phyloP scores from a whole-genome alignment of 2,329 filamentous ascomycete genomes.

The Verticillium nonalfalfae region DNA sequence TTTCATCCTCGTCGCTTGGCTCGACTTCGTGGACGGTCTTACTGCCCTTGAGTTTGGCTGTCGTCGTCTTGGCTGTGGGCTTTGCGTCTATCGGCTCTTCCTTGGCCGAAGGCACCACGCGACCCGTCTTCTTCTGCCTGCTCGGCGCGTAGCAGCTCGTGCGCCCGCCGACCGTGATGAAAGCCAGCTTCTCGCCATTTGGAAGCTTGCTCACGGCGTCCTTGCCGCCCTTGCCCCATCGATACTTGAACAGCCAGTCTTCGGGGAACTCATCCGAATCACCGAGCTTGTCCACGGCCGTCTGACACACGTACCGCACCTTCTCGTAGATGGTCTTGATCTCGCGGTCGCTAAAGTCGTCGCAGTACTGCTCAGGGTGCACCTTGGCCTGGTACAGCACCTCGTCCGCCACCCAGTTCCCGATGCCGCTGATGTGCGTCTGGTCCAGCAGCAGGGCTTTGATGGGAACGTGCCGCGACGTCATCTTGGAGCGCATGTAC shows the following conservation, averaged over 20 bases:
- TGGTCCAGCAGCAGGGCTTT: conserved; percentile 89
- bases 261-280: conserved; percentile 81
- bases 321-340: conserved; percentile 65
- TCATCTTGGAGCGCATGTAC: conserved; percentile 68
- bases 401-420: conserved; percentile 97
- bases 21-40: conserved; percentile 17
- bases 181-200: conserved; percentile 77
- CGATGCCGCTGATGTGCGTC: conserved; percentile 81
- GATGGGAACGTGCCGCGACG: conserved; percentile 73
- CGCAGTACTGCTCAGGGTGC: conserved; percentile 89
- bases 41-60: conserved; percentile 12
- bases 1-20: conserved; percentile 18
- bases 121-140: conserved; percentile 72
- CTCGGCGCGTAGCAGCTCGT: conserved; percentile 85
- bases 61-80: conserved; percentile 16
- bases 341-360: conserved; percentile 69
- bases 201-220: conserved; percentile 66
- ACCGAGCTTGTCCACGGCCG: conserved; percentile 69
- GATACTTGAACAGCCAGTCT: conserved; percentile 81
- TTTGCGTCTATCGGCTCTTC: conserved; percentile 29
- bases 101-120: conserved; percentile 33
- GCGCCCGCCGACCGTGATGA: conserved; percentile 82
- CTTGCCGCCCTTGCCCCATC: conserved; percentile 86
- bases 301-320: conserved; percentile 73
- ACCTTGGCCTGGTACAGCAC: conserved; percentile 83